Evolutionary conservation across 2,329 filamentous ascomycete species (phyloP).

Genomic region (Microcyclospora pomicola): DNA sequence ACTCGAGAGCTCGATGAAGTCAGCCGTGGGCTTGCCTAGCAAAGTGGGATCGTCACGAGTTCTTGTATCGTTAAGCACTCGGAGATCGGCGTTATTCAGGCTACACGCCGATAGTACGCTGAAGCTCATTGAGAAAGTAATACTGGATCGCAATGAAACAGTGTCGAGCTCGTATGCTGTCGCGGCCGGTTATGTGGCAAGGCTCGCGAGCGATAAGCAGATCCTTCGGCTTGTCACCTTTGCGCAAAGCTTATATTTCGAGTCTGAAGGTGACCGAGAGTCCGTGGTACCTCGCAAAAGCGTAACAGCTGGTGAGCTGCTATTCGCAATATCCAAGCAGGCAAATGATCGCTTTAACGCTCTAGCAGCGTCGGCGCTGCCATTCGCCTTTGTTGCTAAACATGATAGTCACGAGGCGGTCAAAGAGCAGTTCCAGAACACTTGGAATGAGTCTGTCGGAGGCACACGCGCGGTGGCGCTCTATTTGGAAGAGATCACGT

Average conservation of each 20-base stretch:
- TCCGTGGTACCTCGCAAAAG: constrained; percentile 29
- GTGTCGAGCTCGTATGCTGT: constrained; percentile 81
- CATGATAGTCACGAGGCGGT: constrained; percentile 76
- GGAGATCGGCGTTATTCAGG: constrained; percentile 60
- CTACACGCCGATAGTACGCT: constrained; percentile 65
- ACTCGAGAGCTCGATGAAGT: constrained; percentile 68
- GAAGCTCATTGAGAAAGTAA: constrained; percentile 62
- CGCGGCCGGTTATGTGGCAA: constrained; percentile 72
- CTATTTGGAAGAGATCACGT: constrained; percentile 70
- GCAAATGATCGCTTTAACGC: constrained; percentile 78
- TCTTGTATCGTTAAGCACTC: constrained; percentile 69
- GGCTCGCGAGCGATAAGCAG: constrained; percentile 45
- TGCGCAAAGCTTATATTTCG: constrained; percentile 60
- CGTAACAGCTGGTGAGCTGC: constrained; percentile 66
- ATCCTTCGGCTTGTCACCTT: constrained; percentile 41
- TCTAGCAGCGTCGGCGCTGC: constrained; percentile 61
- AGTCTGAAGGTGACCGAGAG: constrained; percentile 57
- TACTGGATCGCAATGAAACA: constrained; percentile 85
- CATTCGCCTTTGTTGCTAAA: constrained; percentile 76
- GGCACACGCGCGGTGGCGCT: constrained; percentile 68
- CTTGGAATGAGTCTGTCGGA: constrained; percentile 84
- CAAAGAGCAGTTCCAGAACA: constrained; percentile 63
- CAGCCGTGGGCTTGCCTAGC: constrained; percentile 77
- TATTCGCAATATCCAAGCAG: constrained; percentile 69
- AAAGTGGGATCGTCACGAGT: constrained; percentile 85